These are phyloP conservation scores for Phylloporus gajari DNA, from an alignment of 1,284 basidiomycete genomes.

Conservation along the genomic window DNA sequence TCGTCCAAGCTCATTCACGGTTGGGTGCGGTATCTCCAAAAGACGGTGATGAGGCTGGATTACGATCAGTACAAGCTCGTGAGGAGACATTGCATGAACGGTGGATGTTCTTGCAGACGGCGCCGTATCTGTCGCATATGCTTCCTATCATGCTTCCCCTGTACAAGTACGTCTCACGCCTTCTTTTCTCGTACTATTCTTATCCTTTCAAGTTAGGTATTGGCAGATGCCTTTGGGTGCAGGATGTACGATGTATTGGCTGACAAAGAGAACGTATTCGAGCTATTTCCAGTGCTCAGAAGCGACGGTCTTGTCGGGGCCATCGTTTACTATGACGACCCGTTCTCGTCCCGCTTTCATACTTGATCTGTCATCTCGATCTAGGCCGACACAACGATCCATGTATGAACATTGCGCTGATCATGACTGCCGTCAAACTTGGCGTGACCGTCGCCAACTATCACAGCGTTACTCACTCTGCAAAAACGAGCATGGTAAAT, in stretches of 20 bases:
- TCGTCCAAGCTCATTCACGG: conserved; percentile 98
- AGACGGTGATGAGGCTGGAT: conserved; percentile 95
- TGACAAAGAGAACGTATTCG: conserved; percentile 94
- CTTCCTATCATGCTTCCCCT: conserved; percentile 97
- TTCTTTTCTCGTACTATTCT: background rate
- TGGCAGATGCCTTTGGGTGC: conserved; percentile 97
- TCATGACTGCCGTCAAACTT: conserved; percentile 94
- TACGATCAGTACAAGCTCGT: conserved; percentile 98
- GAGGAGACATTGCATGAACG: conserved; percentile 91
- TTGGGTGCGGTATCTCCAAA: conserved; percentile 96
- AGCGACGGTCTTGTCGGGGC: conserved; percentile 92
- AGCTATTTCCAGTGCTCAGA: conserved; percentile 97
- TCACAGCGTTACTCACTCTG: conserved; percentile 86
- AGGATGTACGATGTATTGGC: conserved; percentile 97
- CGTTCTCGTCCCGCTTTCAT: conserved; percentile 25
- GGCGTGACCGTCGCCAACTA: conserved; percentile 93
- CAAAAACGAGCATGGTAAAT: conserved; percentile 74
- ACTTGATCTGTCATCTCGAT: conserved; percentile 3
- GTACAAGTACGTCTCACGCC: conserved; percentile 81
- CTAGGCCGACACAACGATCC: conserved; percentile 97
- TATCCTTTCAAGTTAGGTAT: conserved; percentile 64
- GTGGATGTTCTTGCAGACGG: conserved; percentile 93
- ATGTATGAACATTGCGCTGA: conserved; percentile 95
- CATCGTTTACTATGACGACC: conserved; percentile 96
- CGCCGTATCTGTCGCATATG: conserved; percentile 92